Evolutionary conservation across 768 basidiomycete genomes (phyloP).

Genomic region (Pseudohyphozyma bogoriensis): DNA sequence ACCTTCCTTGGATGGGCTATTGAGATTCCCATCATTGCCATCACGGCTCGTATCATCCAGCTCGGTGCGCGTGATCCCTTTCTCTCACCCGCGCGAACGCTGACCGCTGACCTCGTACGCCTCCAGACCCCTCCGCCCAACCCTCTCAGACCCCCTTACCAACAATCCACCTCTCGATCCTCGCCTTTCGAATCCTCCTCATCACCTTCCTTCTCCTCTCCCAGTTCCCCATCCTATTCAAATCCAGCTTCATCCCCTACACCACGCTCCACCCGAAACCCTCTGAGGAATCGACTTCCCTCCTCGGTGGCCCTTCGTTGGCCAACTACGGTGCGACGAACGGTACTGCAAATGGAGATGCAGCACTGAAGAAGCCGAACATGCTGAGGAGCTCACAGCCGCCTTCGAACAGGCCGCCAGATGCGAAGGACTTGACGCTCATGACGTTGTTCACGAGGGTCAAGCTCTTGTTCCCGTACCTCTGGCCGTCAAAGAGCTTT

Average conservation of each 20-base stretch:
- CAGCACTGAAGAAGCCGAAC: conserved; percentile 24
- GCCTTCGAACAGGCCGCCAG: conserved; percentile 41
- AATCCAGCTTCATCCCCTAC: conserved; percentile 8
- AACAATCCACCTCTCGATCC: conserved; percentile 35
- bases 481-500: conserved; percentile 65
- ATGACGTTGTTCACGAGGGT: conserved; percentile 54
- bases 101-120: conserved; percentile 41
- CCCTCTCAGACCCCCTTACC: conserved; percentile 40
- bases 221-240: conserved; percentile 16
- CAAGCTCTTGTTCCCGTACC: conserved; percentile 58
- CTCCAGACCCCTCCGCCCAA: conserved; percentile 31
- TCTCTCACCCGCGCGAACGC: conserved; percentile 3
- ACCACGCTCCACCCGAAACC: background rate
- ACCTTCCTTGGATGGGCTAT: conserved; percentile 49
- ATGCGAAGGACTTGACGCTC: conserved; percentile 44
- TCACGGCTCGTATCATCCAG: conserved; percentile 44
- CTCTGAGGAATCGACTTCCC: conserved; percentile 15
- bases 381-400: conserved; percentile 22
- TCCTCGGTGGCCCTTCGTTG: too few relatives aligned
- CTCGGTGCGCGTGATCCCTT: conserved; percentile 38
- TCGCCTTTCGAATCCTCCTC: conserved; percentile 23
- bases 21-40: conserved; percentile 52
- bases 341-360: background rate
- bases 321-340: background rate
- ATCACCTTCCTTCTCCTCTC: conserved; percentile 21